Conservation (phyloP, 805 yeast genomes). For the Yarrowia porcina region DNA sequence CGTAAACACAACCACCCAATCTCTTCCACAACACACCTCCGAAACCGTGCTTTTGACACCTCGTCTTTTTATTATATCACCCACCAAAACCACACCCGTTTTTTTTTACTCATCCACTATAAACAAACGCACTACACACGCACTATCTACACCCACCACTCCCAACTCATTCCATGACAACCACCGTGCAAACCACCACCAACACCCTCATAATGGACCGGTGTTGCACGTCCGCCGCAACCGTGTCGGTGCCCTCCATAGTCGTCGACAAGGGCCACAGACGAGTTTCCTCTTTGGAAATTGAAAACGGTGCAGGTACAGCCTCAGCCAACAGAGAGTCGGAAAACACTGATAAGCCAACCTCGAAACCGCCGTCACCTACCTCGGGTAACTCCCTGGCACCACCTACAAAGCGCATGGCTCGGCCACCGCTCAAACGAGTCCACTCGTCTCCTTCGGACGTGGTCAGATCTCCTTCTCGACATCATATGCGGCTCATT, state of each 20-base stretch:
- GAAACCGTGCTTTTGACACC: neutral
- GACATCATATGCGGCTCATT: constrained; percentile 40
- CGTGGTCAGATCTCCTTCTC: constrained; percentile 36
- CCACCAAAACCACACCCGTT: no score
- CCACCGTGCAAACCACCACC: constrained; percentile 16
- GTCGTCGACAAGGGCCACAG: constrained; percentile 16
- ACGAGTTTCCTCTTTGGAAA: constrained; percentile 1
- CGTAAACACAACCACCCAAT: neutral
- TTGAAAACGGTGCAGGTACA: neutral
- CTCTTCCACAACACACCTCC: neutral
- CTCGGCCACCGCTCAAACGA: constrained; percentile 29
- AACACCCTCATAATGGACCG: constrained; percentile 5
- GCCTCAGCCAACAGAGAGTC: no score
- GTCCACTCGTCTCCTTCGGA: constrained; percentile 38
- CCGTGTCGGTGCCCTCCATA: constrained; percentile 15
- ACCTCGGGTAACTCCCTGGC: neutral
- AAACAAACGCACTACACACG: neutral
- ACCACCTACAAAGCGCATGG: constrained; percentile 7
- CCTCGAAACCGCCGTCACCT: neutral
- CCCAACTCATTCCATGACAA: neutral
- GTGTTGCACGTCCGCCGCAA: neutral
- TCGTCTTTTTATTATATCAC: no score
- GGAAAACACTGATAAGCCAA: neutral
- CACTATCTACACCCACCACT: neutral
- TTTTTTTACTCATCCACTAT: neutral